A percentile compares a stretch with the other conserved stretches of the same genome.
phyloP scores from a whole-genome alignment of 768 basidiomycete genomes.

The Pleurotus citrinopileatus region DNA sequence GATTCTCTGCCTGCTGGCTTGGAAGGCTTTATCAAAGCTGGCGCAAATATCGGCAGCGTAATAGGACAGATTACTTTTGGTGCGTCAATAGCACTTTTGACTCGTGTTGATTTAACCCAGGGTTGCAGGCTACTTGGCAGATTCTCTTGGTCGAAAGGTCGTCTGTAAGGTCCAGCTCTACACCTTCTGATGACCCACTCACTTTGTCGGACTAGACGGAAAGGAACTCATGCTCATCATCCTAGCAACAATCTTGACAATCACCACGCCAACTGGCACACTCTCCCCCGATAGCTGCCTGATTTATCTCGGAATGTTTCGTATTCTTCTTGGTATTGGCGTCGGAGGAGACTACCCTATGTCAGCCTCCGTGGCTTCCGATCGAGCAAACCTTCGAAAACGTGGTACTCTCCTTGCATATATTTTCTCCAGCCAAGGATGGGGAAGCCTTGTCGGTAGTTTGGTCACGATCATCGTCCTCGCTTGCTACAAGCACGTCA shows the following conservation, averaged over 20 bases:
- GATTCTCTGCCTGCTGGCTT: constrained; percentile 46
- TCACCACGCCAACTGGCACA: constrained; percentile 55
- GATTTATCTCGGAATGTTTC: constrained; percentile 63
- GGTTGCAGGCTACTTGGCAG: constrained; percentile 55
- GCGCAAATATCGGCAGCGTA: constrained; percentile 71
- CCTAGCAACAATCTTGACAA: constrained; percentile 67
- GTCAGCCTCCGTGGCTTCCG: constrained; percentile 67
- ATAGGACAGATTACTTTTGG: constrained; percentile 68
- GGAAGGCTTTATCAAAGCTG: constrained; percentile 61
- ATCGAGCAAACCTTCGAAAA: constrained; percentile 61
- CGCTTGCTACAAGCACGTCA: constrained; percentile 57
- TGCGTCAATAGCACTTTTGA: constrained; percentile 16
- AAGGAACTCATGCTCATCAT: constrained; percentile 83
- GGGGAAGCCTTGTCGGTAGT: constrained; percentile 67
- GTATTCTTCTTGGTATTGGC: constrained; percentile 74
- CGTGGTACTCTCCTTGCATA: constrained; percentile 80
- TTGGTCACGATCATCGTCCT: constrained; percentile 67
- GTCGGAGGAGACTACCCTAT: constrained; percentile 82
- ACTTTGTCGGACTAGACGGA: constrained; percentile 43
- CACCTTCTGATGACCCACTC: neutral
- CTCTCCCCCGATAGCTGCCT: constrained; percentile 50
- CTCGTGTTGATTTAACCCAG: neutral
- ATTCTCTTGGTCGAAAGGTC: constrained; percentile 65
- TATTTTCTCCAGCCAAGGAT: constrained; percentile 77
- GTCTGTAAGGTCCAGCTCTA: constrained; percentile 41